Conservation (phyloP, 495 filamentous ascomycete species). For the Trichoderma erinaceum region DNA sequence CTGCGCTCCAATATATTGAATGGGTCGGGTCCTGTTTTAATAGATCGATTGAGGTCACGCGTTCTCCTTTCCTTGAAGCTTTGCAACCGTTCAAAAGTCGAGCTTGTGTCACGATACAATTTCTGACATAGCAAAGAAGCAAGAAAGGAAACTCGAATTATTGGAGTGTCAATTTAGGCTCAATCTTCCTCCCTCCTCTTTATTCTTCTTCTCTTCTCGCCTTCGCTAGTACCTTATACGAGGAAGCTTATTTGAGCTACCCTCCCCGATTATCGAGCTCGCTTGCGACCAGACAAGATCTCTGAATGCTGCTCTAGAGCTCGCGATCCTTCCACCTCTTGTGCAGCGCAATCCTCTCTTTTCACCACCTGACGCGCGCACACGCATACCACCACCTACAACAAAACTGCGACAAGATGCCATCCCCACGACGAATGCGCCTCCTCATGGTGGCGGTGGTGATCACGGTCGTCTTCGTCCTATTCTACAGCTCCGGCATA, state of each 20-base stretch:
- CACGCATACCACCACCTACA: background rate
- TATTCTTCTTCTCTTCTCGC: background rate
- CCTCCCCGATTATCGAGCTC: background rate
- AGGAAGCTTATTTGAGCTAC: background rate
- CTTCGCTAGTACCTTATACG: background rate
- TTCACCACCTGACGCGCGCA: background rate
- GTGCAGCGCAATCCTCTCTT: background rate
- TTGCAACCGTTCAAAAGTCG: background rate
- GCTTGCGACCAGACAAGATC: background rate
- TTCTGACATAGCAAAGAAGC: background rate
- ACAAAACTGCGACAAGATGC: constrained; percentile 43
- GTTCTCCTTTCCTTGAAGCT: constrained; percentile 10
- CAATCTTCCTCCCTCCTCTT: background rate
- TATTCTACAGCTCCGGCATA: constrained; percentile 53
- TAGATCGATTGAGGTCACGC: constrained; percentile 5
- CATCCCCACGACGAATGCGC: constrained; percentile 62
- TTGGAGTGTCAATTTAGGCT: background rate
- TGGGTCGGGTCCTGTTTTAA: background rate
- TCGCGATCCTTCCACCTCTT: background rate
- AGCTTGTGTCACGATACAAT: constrained; percentile 2
- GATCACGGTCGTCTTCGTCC: constrained; percentile 48
- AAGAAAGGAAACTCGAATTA: background rate
- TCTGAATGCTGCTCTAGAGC: background rate
- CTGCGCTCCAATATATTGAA: constrained; percentile 11
- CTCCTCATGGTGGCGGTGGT: constrained; percentile 52